Percentiles rank a stretch among this genome's conserved stretches.
phyloP scores from a whole-genome alignment of 768 basidiomycete genomes.

The Tricholoma bakamatsutake region DNA sequence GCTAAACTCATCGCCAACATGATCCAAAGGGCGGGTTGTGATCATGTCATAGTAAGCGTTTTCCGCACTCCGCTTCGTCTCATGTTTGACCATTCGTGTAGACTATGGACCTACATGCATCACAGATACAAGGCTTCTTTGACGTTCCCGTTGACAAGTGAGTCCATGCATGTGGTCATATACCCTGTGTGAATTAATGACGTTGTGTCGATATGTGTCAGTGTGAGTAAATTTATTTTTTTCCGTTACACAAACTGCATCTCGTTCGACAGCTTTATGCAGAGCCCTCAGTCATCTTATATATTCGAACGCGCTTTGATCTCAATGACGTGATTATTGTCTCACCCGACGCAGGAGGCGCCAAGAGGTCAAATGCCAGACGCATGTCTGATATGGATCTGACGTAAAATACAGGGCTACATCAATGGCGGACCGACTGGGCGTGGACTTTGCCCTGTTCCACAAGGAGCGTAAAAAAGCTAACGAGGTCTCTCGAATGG shows the following conservation, averaged over 20 bases:
- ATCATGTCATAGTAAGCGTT: slow-evolving; percentile 88
- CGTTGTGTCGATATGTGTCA: slow-evolving; percentile 16
- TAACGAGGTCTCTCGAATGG: slow-evolving; percentile 92
- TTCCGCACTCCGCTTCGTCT: not conserved
- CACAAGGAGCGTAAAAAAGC: slow-evolving; percentile 99
- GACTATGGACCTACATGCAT: slow-evolving; percentile 99
- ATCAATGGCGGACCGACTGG: slow-evolving; percentile 92
- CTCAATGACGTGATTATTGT: slow-evolving; percentile 88
- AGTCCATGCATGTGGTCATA: slow-evolving; percentile 31
- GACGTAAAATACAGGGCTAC: slow-evolving; percentile 63
- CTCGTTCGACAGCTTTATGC: slow-evolving; percentile 67
- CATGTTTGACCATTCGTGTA: slow-evolving; percentile 23
- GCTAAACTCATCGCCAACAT: slow-evolving; percentile 99
- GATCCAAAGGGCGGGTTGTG: slow-evolving; percentile 87
- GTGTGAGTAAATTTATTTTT: slow-evolving; percentile 38
- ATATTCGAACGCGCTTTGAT: slow-evolving; percentile 90
- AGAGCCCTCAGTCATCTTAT: slow-evolving; percentile 91
- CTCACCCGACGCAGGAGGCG: slow-evolving; percentile 96
- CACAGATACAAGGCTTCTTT: slow-evolving; percentile 99
- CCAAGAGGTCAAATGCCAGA: slow-evolving; percentile 72
- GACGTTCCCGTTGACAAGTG: slow-evolving; percentile 99
- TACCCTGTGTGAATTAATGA: slow-evolving; percentile 6
- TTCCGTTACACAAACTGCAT: not conserved
- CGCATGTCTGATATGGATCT: slow-evolving; percentile 6
- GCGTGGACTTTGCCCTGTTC: slow-evolving; percentile 97